A percentile compares a stretch with the other conserved stretches of the same genome.
phyloP scores from a whole-genome alignment of 345 rosid species.

The Syzygium jambos region DNA sequence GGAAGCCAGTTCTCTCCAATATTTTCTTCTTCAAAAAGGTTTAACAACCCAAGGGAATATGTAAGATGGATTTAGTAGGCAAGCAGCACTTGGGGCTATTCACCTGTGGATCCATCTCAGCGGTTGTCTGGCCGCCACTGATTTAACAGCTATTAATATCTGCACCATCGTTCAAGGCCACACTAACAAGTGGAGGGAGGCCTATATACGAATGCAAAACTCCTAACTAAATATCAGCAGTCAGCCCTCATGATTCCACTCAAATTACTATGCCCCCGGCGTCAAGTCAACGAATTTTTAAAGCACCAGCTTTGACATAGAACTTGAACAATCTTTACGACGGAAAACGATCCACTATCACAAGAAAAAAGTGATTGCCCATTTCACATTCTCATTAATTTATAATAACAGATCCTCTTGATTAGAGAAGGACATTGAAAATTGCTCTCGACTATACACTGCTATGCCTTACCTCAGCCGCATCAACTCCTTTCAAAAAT shows the following conservation, averaged over 20 bases:
- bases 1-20: background rate
- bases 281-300: background rate
- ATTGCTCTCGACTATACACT: background rate
- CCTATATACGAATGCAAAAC: constrained; percentile 4
- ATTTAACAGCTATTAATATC: constrained; percentile 12
- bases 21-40: background rate
- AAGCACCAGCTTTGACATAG: background rate
- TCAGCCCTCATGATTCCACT: background rate
- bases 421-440: background rate
- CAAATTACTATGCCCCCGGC: background rate
- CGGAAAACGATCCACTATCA: background rate
- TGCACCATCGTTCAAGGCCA: constrained; percentile 9
- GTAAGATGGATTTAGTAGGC: constrained; percentile 7
- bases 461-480: background rate
- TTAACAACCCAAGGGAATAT: background rate
- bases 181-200: background rate
- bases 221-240: background rate
- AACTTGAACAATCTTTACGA: background rate
- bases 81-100: constrained; percentile 3
- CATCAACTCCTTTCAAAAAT: background rate
- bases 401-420: background rate
- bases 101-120: constrained; percentile 15
- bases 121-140: constrained; percentile 21
- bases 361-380: background rate
- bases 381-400: background rate